Conservation (phyloP, 768 basidiomycete species). For the Boletus reticulatus region DNA sequence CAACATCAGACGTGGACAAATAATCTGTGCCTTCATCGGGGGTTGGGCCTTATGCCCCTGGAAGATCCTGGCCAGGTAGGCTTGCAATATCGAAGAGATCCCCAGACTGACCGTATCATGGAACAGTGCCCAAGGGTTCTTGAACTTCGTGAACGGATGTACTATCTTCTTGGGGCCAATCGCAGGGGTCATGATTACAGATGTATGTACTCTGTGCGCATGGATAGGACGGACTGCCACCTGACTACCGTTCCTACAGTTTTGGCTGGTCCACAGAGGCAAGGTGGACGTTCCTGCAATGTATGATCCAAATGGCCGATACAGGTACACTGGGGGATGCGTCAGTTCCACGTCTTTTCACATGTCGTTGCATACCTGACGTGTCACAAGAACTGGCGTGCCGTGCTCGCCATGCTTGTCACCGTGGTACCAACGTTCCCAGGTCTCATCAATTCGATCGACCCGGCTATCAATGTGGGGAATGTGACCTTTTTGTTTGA, state of each 20-base stretch:
- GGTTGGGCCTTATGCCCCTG: constrained; percentile 87
- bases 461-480: constrained; percentile 61
- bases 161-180: constrained; percentile 87
- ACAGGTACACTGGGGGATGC: constrained; percentile 72
- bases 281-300: constrained; percentile 81
- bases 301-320: constrained; percentile 77
- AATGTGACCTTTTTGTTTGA: constrained; percentile 57
- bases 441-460: constrained; percentile 75
- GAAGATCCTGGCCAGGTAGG: constrained; percentile 65
- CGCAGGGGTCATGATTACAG: constrained; percentile 66
- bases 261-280: constrained; percentile 72
- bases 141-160: constrained; percentile 80
- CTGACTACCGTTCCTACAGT: constrained; percentile 39
- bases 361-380: not conserved
- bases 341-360: constrained; percentile 35
- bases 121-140: constrained; percentile 55
- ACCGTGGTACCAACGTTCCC: constrained; percentile 71
- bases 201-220: constrained; percentile 39
- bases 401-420: constrained; percentile 62
- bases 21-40: constrained; percentile 76
- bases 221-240: not conserved
- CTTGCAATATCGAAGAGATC: not conserved
- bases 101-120: not conserved
- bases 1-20: constrained; percentile 77
- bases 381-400: constrained; percentile 71